Percentiles rank a stretch among this genome's conserved stretches.
Conservation (phyloP, 2,329 filamentous ascomycete species). For the Fusarium bulbicola region DNA sequence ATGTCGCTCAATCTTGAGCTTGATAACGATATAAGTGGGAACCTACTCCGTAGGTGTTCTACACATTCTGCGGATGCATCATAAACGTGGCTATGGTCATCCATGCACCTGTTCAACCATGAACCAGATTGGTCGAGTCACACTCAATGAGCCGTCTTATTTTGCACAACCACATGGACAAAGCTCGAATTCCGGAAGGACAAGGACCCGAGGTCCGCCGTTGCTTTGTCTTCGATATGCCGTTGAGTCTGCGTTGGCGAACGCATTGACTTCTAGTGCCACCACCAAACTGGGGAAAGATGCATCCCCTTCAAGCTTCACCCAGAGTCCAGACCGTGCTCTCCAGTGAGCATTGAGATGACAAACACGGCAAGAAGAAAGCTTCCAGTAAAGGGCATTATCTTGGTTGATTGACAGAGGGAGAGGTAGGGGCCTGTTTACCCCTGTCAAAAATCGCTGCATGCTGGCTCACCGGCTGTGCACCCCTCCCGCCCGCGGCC, state of each 20-base stretch:
- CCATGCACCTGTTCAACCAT: not conserved
- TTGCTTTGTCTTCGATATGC: slow-evolving; percentile 6
- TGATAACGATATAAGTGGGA: not conserved
- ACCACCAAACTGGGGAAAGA: slow-evolving; percentile 9
- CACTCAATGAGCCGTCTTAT: slow-evolving; percentile 2
- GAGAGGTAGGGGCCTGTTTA: slow-evolving; percentile 16
- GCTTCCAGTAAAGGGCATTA: slow-evolving; percentile 2
- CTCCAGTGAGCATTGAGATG: not conserved
- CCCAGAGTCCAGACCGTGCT: not conserved
- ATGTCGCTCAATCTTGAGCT: not conserved
- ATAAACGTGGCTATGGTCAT: slow-evolving; percentile 11
- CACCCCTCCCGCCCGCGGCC: slow-evolving; percentile 29
- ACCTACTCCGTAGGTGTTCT: not conserved
- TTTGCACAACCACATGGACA: slow-evolving; percentile 12
- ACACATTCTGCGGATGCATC: not conserved
- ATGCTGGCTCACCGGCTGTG: slow-evolving; percentile 40
- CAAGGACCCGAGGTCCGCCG: slow-evolving; percentile 3
- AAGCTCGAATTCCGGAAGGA: not conserved
- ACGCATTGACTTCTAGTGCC: not conserved
- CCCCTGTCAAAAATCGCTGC: slow-evolving; percentile 36
- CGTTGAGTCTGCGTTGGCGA: not conserved
- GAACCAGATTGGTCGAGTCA: slow-evolving; percentile 5
- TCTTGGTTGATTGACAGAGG: slow-evolving; percentile 30
- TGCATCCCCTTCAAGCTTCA: not conserved
- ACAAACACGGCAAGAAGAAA: slow-evolving; percentile 2